Evolutionary conservation across 148 eudicot species (phyloP).

Genomic region (Rhododendron ferrugineum): DNA sequence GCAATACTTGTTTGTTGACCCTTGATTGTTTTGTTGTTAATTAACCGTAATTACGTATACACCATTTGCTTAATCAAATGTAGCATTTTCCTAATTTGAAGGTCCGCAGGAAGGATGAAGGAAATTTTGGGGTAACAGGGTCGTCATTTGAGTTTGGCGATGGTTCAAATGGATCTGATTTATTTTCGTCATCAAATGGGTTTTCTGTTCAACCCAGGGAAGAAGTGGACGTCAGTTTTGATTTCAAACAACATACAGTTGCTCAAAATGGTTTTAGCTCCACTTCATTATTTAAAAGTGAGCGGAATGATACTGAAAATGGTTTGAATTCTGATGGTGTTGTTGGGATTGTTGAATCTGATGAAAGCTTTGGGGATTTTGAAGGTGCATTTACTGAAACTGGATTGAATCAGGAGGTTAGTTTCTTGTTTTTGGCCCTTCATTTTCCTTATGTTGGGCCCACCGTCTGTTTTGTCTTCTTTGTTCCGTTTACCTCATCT

Average conservation of each 20-base stretch:
- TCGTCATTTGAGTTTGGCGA: slow-evolving; percentile 23
- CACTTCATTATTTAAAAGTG: slow-evolving; percentile 20
- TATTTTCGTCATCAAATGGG: slow-evolving; percentile 29
- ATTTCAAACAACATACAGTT: slow-evolving; percentile 20
- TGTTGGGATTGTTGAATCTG: slow-evolving; percentile 34
- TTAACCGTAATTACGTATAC: neutral
- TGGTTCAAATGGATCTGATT: slow-evolving; percentile 27
- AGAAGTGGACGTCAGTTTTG: slow-evolving; percentile 21
- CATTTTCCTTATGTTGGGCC: neutral
- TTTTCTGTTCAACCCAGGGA: slow-evolving; percentile 19
- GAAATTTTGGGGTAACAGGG: slow-evolving; percentile 20
- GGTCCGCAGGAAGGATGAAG: slow-evolving; percentile 39
- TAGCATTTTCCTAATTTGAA: slow-evolving; percentile 7
- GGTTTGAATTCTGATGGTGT: slow-evolving; percentile 21
- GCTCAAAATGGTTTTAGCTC: slow-evolving; percentile 25
- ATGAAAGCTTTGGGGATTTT: slow-evolving; percentile 68
- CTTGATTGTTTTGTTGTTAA: neutral
- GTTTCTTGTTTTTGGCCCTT: slow-evolving; percentile 13
- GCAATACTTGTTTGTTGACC: neutral
- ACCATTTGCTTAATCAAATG: slow-evolving; percentile 8
- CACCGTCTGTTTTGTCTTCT: neutral
- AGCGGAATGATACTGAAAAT: slow-evolving; percentile 22
- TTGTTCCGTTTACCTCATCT: neutral
- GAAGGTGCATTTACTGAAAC: slow-evolving; percentile 39
- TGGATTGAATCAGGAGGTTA: slow-evolving; percentile 44